A percentile compares a stretch with the other conserved stretches of the same genome.
Evolutionary conservation across 306 rosid genomes (phyloP).

Genomic region (Cucumis cinereus): DNA sequence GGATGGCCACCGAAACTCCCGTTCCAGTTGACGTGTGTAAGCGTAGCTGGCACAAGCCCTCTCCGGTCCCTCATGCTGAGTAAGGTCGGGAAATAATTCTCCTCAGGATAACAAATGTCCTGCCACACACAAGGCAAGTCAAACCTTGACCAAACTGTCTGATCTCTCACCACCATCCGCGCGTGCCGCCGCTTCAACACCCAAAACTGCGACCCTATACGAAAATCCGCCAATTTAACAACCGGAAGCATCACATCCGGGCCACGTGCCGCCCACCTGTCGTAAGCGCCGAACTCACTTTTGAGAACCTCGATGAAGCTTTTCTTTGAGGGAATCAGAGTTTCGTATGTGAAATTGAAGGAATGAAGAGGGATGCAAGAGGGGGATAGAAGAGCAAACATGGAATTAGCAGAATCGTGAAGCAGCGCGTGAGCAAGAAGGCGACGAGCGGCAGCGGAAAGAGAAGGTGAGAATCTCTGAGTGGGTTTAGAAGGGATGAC

Average conservation of each 20-base stretch:
- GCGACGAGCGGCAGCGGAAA: conserved; percentile 40
- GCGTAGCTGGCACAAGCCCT: conserved; percentile 51
- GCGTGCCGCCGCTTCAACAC: conserved; percentile 62
- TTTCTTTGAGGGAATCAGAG: conserved; percentile 14
- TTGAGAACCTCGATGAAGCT: conserved; percentile 65
- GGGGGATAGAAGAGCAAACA: conserved; percentile 47
- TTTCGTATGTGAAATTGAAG: conserved; percentile 44
- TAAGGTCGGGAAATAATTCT: conserved; percentile 73
- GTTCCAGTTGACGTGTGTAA: conserved; percentile 62
- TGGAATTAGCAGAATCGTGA: conserved; percentile 32
- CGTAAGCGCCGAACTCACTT: conserved; percentile 21
- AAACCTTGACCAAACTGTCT: conserved; percentile 40
- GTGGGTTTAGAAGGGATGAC: conserved; percentile 41
- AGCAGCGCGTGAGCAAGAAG: conserved; percentile 52
- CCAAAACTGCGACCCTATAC: conserved; percentile 74
- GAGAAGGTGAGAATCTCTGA: conserved; percentile 26
- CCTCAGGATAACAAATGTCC: conserved; percentile 54
- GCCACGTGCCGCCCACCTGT: conserved; percentile 67
- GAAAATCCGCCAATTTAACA: conserved; percentile 42
- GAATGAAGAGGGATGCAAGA: conserved; percentile 58
- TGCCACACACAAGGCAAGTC: conserved; percentile 29
- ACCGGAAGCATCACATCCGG: conserved; percentile 42
- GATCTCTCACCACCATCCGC: conserved; percentile 29
- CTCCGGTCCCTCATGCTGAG: conserved; percentile 35
- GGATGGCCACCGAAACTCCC: conserved; percentile 50